A percentile compares a stretch with the other conserved stretches of the same genome.
Conservation (phyloP, 169 alveolate genomes). For the Pseudocohnilembus persalinus region DNA sequence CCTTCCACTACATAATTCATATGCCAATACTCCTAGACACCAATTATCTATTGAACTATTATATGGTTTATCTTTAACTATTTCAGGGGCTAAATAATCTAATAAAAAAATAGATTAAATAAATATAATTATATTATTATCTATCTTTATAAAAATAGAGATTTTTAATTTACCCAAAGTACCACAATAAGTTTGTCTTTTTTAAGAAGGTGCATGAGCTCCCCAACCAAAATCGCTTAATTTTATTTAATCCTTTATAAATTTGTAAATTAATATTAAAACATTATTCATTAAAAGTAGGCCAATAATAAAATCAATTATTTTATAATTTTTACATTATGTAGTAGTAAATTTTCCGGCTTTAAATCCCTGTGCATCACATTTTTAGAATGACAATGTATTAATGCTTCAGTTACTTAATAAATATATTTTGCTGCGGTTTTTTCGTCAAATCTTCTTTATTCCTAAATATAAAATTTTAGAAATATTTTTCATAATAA, state of each 20-base stretch:
- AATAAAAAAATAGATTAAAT: constrained; percentile 33
- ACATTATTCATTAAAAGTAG: constrained; percentile 46
- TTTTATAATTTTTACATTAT: neutral
- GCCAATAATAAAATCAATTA: constrained; percentile 22
- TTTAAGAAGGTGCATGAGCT: constrained; percentile 49
- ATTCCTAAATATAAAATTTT: neutral
- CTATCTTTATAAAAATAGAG: too few species aligned
- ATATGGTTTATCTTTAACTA: constrained; percentile 56
- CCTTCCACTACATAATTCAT: constrained; percentile 61
- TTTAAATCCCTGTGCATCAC: constrained; percentile 64
- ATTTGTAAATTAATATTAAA: constrained; percentile 38
- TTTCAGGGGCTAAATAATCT: constrained; percentile 62
- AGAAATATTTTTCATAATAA: neutral
- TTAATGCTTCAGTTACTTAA: constrained; percentile 28
- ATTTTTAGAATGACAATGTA: constrained; percentile 37
- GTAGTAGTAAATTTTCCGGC: constrained; percentile 60
- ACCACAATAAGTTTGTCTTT: constrained; percentile 85
- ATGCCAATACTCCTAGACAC: constrained; percentile 67
- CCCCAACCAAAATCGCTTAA: constrained; percentile 81
- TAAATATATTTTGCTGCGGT: constrained; percentile 37
- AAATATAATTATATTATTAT: constrained; percentile 31
- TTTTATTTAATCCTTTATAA: constrained; percentile 47
- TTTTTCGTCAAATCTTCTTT: constrained; percentile 26
- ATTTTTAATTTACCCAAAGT: constrained; percentile 61
- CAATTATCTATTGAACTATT: constrained; percentile 64